Base-by-base conservation (phyloP, 495 filamentous ascomycete species). In the Friedmanniomyces simplex region DNA sequence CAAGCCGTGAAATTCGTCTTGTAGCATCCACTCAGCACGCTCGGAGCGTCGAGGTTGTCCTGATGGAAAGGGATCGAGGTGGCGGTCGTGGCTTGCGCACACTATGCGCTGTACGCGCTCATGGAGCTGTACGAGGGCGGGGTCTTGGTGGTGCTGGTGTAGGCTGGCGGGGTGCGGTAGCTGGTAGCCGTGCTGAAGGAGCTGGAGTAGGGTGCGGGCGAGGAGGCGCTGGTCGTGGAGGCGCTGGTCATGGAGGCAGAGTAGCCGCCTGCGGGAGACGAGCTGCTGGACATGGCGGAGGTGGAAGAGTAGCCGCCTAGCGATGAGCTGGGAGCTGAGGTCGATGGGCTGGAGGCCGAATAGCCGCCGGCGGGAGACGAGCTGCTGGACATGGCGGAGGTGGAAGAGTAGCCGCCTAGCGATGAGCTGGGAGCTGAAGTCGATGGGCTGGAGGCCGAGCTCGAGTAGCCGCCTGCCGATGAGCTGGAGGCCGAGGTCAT, bases 51-150 rank as follows among this genome's bases (percentile, higher is more conserved):
- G 47, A 50, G 47, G 18, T 24, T 32, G 10, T 34, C 13, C 25
- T 25, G 50, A 16, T 12, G n/a, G 24, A 32, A 34, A 34, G 13
- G 30, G 50, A 24, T 3, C 20, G 16, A 30, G 52, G 39, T 12
- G 18, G 24, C 46, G 34, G 28, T 18, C 51, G 51, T 54, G 5
- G 36, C 24, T 54, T 22, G 37, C 34, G 51, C 51, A 54, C 51
- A 54, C 51, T 54, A 54, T 41, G 51, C 51, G 32, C 51, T 41
- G 20, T 16, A 37, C 28, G 28, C 28, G 28, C 28, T 32, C 28
- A 32, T 32, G 28, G 28, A 32, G 28, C 28, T 32, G 28, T 32
- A 32, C 28, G 28, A 10, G 28, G 28, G 28, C 28, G 28, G 36
- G 41, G 24, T 28, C 41, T 34, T 1, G 21, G 41, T 5, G 8